Evolutionary conservation across 495 filamentous ascomycete species (phyloP), one percentile per base, ranked within the genome.

Genomic region (Patellaria atrata): DNA sequence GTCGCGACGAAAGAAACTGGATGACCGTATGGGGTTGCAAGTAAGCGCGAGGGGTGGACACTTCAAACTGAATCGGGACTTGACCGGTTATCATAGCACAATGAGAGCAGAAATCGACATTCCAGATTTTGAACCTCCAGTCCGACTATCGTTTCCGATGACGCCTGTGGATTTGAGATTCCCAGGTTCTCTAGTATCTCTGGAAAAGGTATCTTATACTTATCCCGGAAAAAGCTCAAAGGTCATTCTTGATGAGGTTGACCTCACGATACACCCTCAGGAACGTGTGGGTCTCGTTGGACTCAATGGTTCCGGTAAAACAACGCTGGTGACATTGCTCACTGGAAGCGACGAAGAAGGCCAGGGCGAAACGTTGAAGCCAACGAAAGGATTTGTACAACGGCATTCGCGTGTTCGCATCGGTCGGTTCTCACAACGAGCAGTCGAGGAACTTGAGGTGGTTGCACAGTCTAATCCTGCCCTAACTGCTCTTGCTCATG

Each of bases 61-160:
- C 14, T 86, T 87, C 61, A 86, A 86, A 54, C 62, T 87, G 6
- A 84, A 79, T 48, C 59, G 80, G 5, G 81, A 86, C 53, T 50
- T 77, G 0, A 53, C 42, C 0, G 82, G 80, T 0, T 83, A 53
- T 26, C 68, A 79, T 47, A 15, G 53, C 1, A 64, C 57, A 3
- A 46, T 47, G 11, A 63, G 80, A 12, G 68, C 57, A 4, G 79
- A 70, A 14, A 82, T 91, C 40, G 79, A 80, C 21, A 61, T 84
- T 5, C 73, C 75, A 2, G 54, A 54, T 8, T 79, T 82, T 20
- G 79, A 84, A 37, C 64, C 57, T 22, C 63, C 62, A 0, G 64
- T 73, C 1, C 52, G 46, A 11, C 68, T 87, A 29, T 22, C 33
- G 8, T 40, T 57, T 18, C 49, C 82, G 1, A 73, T 74, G 0